Base-by-base conservation (phyloP, 2,329 filamentous ascomycete species). In the Escovopsis sp. region DNA sequence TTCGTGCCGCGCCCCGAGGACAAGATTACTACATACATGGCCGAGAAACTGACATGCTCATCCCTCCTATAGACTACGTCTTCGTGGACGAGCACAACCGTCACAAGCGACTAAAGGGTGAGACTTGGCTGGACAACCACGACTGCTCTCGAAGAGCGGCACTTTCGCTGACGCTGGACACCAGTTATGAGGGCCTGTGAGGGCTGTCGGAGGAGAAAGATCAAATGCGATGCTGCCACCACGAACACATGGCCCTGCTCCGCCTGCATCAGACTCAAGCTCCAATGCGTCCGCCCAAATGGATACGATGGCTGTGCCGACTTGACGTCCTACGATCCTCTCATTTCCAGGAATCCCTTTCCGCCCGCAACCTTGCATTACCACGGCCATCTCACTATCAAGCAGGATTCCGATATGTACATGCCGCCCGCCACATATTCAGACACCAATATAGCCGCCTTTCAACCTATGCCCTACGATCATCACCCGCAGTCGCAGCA, bases 41-140 rank as follows among this genome's bases (percentile, higher is more conserved):
- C 20, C 20, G 2, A 9, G 27, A 39, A 31, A 33, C 43, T 41
- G 38, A 40, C 36, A 32, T 32, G 14, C 20, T 11, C 16, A 13
- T 36, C 35, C 27, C 15, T 48, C 14, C 42, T 42, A 48, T 41
- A 94, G 88, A 95, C 61, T 96, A 95, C 83, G 91, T 96, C 54
- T 96, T 96, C 58, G 91, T 96, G 44, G 89, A 96, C 62, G 89
- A 96, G 62, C 91, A 96, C 63, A 96, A 96, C 67, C 82, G 91
- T 49, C 91, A 96, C 64, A 96, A 96, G 65, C 78, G 89, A 53
- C 68, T 96, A 48, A 96, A 96, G 72, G 86, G 86, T 91, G 74
- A 51, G 42, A 32, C 30, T n/a, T 20, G 5, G 3, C 7, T 27
- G 8, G 32, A 4, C 11, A 4, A 30, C 7, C 27, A 30, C 11